These are phyloP conservation scores for Corinectria fuckeliana DNA, from an alignment of 2,329 filamentous ascomycete species.

Conservation along the genomic window DNA sequence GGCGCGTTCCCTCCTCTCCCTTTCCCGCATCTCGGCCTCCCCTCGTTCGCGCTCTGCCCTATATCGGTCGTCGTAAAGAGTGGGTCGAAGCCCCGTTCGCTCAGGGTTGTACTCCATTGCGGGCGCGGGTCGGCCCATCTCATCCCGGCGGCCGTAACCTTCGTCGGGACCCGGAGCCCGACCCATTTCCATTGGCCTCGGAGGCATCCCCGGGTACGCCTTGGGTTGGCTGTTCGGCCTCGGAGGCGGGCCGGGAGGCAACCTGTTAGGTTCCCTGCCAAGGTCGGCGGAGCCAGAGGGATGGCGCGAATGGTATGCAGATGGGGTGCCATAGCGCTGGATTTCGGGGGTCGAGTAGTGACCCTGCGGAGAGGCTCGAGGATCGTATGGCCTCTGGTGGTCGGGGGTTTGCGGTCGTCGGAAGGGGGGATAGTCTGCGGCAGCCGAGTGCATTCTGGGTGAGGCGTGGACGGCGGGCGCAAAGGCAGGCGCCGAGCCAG, in stretches of 20 bases:
- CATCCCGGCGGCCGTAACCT: slow-evolving; percentile 58
- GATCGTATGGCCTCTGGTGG: slow-evolving; percentile 62
- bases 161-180: slow-evolving; percentile 49
- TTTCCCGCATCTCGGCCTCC: slow-evolving; percentile 52
- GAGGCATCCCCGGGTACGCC: slow-evolving; percentile 51
- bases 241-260: slow-evolving; percentile 51
- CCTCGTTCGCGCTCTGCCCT: slow-evolving; percentile 56
- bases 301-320: slow-evolving; percentile 59
- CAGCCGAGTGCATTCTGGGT: slow-evolving; percentile 60
- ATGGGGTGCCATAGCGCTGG: slow-evolving; percentile 65
- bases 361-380: slow-evolving; percentile 57
- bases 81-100: slow-evolving; percentile 51
- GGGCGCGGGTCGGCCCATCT: slow-evolving; percentile 46
- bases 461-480: slow-evolving; percentile 60
- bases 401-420: slow-evolving; percentile 78
- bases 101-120: slow-evolving; percentile 61
- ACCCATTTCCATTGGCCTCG: slow-evolving; percentile 55
- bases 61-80: slow-evolving; percentile 61
- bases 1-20: slow-evolving; percentile 53
- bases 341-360: slow-evolving; percentile 64
- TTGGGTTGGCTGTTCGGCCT: slow-evolving; percentile 61
- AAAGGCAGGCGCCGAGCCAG: slow-evolving; percentile 54
- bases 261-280: slow-evolving; percentile 47
- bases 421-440: slow-evolving; percentile 66
- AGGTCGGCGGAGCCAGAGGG: slow-evolving; percentile 56